Conservation (phyloP, 805 yeast species). For the Cyberlindnera petersonii region DNA sequence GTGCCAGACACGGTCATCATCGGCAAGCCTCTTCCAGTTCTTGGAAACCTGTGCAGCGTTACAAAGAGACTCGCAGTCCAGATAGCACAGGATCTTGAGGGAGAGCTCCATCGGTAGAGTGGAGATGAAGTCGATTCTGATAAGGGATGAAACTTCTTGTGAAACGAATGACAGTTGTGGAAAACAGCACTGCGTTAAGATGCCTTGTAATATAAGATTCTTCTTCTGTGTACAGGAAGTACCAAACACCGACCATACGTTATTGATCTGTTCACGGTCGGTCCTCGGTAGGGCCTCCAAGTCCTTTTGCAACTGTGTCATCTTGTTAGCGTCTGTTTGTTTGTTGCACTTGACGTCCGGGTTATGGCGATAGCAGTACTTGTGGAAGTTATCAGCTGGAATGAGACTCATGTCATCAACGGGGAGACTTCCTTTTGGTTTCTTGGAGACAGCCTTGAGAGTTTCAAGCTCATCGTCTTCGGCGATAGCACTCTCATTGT, state of each 20-base stretch:
- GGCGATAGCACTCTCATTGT: conserved; percentile 4
- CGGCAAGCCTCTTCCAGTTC: conserved; percentile 85
- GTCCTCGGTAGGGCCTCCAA: conserved; percentile 57
- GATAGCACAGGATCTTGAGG: conserved; percentile 76
- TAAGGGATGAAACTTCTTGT: conserved; percentile 70
- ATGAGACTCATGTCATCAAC: conserved; percentile 15
- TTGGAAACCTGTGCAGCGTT: conserved; percentile 89
- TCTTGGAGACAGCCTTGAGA: neutral
- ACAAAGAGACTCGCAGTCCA: conserved; percentile 92
- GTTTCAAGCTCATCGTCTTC: conserved; percentile 1
- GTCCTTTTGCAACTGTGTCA: conserved; percentile 58
- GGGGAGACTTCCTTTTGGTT: conserved; percentile 2
- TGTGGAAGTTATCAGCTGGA: conserved; percentile 49
- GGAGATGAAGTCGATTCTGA: conserved; percentile 83
- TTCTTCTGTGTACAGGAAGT: conserved; percentile 71
- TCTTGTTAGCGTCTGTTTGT: conserved; percentile 56
- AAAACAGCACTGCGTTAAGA: conserved; percentile 87
- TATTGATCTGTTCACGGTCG: conserved; percentile 74
- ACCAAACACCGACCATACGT: conserved; percentile 79
- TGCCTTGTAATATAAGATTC: conserved; percentile 73
- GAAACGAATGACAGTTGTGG: conserved; percentile 89
- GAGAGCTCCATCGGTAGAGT: conserved; percentile 84
- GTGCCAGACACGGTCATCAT: conserved; percentile 97
- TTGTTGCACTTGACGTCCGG: conserved; percentile 79
- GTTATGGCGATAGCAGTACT: conserved; percentile 88